phyloP scores from a whole-genome alignment of 768 basidiomycete species.

The Imleria badia region DNA sequence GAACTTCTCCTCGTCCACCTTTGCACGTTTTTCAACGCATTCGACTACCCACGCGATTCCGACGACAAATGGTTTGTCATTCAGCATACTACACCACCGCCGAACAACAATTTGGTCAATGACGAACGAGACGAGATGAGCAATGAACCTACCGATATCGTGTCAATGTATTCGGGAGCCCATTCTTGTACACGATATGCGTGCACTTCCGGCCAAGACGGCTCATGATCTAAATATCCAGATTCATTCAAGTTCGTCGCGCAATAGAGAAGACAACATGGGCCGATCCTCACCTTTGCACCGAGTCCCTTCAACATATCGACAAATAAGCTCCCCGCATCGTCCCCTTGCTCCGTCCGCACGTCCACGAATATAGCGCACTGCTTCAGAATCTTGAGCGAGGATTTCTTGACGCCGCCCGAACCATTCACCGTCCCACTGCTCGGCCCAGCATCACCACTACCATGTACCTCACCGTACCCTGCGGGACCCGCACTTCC shows the following conservation, averaged over 20 bases:
- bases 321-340: slow-evolving; percentile 77
- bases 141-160: slow-evolving; percentile 57
- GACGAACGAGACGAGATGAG: not conserved
- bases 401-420: slow-evolving; percentile 28
- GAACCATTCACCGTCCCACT: slow-evolving; percentile 21
- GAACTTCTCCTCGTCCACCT: slow-evolving; percentile 64
- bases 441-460: slow-evolving; percentile 17
- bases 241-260: not conserved
- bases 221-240: slow-evolving; percentile 49
- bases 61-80: slow-evolving; percentile 69
- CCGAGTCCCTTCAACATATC: slow-evolving; percentile 82
- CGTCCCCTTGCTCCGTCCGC: slow-evolving; percentile 67
- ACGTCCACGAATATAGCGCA: slow-evolving; percentile 89
- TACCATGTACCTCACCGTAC: slow-evolving; percentile 19
- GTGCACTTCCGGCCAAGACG: slow-evolving; percentile 74
- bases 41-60: slow-evolving; percentile 90
- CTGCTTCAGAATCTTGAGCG: slow-evolving; percentile 59
- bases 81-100: slow-evolving; percentile 45
- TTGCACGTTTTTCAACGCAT: slow-evolving; percentile 67
- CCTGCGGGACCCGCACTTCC: slow-evolving; percentile 30
- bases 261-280: not conserved
- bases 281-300: slow-evolving; percentile 58
- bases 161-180: slow-evolving; percentile 67
- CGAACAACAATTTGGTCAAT: not conserved
- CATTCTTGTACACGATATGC: slow-evolving; percentile 86